phyloP scores from a whole-genome alignment of 495 filamentous ascomycete genomes.

The Trichoderma gamsii region DNA sequence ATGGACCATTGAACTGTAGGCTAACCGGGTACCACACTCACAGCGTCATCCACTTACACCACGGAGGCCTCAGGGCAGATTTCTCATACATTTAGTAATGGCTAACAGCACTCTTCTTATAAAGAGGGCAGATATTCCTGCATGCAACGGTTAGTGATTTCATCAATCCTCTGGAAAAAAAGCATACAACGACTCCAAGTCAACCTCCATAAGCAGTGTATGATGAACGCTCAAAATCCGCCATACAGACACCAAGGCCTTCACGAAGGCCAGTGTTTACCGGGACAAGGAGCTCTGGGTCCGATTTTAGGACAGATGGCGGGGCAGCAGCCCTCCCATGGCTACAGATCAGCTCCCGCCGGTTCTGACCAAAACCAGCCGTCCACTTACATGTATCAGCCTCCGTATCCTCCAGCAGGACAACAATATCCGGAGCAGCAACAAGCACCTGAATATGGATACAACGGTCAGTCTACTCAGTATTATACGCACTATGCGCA shows the following conservation, averaged over 20 bases:
- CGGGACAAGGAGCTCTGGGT: neutral
- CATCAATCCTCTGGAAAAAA: no score
- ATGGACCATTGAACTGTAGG: no score
- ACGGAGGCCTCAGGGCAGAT: no score
- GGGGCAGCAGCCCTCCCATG: neutral
- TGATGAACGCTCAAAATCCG: conserved; percentile 4
- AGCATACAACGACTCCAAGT: neutral
- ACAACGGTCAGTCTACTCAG: neutral
- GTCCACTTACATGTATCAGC: neutral
- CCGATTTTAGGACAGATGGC: no score
- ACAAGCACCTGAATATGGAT: neutral
- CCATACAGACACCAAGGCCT: neutral
- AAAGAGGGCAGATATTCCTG: no score
- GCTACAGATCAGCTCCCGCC: neutral
- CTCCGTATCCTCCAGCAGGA: neutral
- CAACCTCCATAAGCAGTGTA: neutral
- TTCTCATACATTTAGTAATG: no score
- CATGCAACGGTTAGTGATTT: no score
- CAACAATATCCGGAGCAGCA: neutral
- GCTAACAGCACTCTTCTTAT: no score
- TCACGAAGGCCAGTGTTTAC: neutral
- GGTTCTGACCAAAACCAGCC: neutral
- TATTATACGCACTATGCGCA: neutral
- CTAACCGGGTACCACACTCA: no score
- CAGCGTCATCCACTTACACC: no score